These are phyloP conservation scores for Leccinum obscurum DNA, from an alignment of 768 basidiomycete genomes.

Conservation along the genomic window DNA sequence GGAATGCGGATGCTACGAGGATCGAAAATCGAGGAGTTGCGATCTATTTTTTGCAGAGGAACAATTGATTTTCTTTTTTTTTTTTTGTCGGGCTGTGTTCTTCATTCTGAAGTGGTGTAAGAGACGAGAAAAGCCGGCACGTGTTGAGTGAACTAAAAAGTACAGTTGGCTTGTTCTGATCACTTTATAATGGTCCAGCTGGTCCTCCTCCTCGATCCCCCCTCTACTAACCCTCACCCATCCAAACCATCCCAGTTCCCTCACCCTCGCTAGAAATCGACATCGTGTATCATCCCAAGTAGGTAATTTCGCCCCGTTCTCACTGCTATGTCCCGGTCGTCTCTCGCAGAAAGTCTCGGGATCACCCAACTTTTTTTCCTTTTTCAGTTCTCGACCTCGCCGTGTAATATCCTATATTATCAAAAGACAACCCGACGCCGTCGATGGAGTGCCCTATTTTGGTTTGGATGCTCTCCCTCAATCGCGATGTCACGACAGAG, in stretches of 20 bases:
- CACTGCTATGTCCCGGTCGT: background rate
- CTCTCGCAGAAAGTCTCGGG: background rate
- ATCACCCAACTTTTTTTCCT: background rate
- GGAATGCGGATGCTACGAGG: conserved; percentile 2
- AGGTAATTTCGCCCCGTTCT: conserved; percentile 1
- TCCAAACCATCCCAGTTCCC: conserved; percentile 1
- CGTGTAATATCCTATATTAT: conserved; percentile 4
- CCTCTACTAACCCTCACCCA: background rate
- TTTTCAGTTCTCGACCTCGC: background rate
- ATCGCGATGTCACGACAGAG: conserved; percentile 67
- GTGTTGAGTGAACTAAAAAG: conserved; percentile 27
- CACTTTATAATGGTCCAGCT: conserved; percentile 29
- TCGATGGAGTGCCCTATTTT: conserved; percentile 64
- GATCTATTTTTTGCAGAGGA: background rate
- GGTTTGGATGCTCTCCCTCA: conserved; percentile 79
- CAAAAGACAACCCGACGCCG: background rate
- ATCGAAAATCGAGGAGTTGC: background rate
- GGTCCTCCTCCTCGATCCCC: conserved; percentile 5
- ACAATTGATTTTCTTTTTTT: background rate
- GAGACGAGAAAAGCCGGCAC: conserved; percentile 14
- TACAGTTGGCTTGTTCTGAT: conserved; percentile 27
- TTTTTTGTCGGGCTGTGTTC: background rate
- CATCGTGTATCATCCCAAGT: background rate
- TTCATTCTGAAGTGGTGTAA: background rate
- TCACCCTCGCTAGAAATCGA: background rate